Evolutionary conservation across 306 rosid species (phyloP), one percentile per base, ranked within the genome.

Genomic region (Abrus precatorius): DNA sequence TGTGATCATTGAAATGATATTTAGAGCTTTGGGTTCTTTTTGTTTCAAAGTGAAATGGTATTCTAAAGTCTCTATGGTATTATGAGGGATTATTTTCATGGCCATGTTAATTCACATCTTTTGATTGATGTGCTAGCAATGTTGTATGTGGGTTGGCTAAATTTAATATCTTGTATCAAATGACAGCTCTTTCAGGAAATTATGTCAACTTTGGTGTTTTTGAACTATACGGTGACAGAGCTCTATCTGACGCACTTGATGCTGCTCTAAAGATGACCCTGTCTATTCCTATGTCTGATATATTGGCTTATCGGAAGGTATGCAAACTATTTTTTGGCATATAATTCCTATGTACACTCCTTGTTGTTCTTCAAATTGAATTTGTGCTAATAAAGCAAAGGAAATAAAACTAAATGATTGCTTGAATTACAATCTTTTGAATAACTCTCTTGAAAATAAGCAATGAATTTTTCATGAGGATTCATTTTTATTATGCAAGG

Each of bases 141-240:
- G 45, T 74, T 40, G 36, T 73, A 40, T 72, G 47, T 13, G 33
- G 5, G 13, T 2, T 9, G 28, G 7, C 80, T 90, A 62, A 85
- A 49, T 74, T 50, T 75, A 38, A 52, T 47, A 9, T 79, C 14
- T 82, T 54, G 13, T 77, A 6, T 60, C 69, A 68, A 81, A 69
- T 86, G 79, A 84, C 92, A 95, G 99, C 99, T 63, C 98, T 95
- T 83, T 83, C 96, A 80, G 99, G 99, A 84, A 95, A 95, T 72
- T 95, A 95, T 86, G 97, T 93, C 83, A 95, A 95, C 92, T 93
- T 95, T 81, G 99, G 99, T 28, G 99, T 95, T 74, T 95, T 95
- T 89, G 99, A 95, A 77, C 88, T 95, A 73, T 95, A 95, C 55
- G 99, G 99, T 34, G 99, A 95, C 84, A 86, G 93, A 86, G 99